Evolutionary conservation across 257 asterid genomes (phyloP).

Genomic region (Verbena officinalis): DNA sequence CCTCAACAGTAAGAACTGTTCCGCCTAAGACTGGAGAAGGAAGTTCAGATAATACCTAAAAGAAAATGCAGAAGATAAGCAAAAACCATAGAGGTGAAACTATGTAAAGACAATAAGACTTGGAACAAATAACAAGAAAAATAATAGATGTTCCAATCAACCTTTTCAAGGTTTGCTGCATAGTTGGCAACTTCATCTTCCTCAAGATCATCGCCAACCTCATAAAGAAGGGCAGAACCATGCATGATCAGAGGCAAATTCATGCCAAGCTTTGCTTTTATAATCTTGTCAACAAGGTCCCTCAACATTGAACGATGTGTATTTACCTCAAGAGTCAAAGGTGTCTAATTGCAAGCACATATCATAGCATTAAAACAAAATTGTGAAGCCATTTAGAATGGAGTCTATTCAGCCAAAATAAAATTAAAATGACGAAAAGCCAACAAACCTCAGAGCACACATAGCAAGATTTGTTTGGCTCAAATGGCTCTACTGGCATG

Average conservation of each 20-base stretch:
- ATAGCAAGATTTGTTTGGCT: conserved; percentile 84
- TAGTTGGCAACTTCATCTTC: conserved; percentile 85
- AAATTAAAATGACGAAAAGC: background rate
- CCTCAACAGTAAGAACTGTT: conserved; percentile 85
- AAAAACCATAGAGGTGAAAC: conserved; percentile 18
- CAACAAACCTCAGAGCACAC: conserved; percentile 91
- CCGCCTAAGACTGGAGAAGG: conserved; percentile 91
- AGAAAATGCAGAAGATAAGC: conserved; percentile 26
- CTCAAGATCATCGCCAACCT: conserved; percentile 97
- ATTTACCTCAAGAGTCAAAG: conserved; percentile 87
- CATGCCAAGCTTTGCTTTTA: conserved; percentile 92
- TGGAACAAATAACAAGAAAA: background rate
- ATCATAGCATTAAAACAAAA: conserved; percentile 26
- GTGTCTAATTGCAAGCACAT: conserved; percentile 61
- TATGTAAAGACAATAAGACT: background rate
- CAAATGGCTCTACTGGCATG: conserved; percentile 97
- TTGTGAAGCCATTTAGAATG: conserved; percentile 6
- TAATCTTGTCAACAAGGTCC: conserved; percentile 89
- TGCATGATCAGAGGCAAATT: conserved; percentile 85
- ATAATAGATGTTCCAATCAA: conserved; percentile 28
- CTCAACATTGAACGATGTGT: conserved; percentile 77
- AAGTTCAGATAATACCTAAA: conserved; percentile 79
- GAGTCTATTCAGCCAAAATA: background rate
- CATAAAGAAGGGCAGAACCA: conserved; percentile 85
- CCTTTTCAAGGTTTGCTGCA: conserved; percentile 94